phyloP scores from a whole-genome alignment of 345 rosid genomes.

The Cardamine chenopodiifolia region DNA sequence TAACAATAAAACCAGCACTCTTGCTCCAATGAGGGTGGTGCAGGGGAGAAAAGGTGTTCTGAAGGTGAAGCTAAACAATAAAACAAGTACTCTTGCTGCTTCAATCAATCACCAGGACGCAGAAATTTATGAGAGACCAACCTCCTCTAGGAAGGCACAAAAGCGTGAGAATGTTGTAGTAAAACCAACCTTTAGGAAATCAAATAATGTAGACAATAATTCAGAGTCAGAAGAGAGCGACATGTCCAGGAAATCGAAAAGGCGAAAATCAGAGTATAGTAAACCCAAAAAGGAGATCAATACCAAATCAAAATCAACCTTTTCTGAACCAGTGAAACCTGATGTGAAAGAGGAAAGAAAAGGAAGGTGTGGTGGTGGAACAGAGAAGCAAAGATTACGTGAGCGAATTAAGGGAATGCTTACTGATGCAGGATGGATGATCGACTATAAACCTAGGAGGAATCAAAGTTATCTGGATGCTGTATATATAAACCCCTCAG shows the following conservation, averaged over 20 bases:
- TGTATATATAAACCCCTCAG: conserved; percentile 85
- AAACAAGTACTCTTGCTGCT: conserved; percentile 41
- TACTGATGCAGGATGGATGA: conserved; percentile 88
- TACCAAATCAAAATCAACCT: conserved; percentile 48
- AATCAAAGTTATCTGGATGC: conserved; percentile 89
- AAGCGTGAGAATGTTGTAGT: conserved; percentile 45
- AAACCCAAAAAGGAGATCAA: conserved; percentile 43
- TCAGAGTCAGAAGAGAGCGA: conserved; percentile 62
- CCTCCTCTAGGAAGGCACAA: conserved; percentile 41
- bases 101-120: conserved; percentile 48
- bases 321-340: conserved; percentile 44
- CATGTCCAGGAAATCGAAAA: conserved; percentile 47
- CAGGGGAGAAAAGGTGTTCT: conserved; percentile 97
- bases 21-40: conserved; percentile 63
- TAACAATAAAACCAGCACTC: conserved; percentile 45
- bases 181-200: conserved; percentile 47
- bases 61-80: conserved; percentile 71
- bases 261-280: conserved; percentile 42
- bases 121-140: conserved; percentile 48
- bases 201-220: conserved; percentile 45
- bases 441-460: conserved; percentile 88
- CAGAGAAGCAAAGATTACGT: conserved; percentile 93
- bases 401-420: conserved; percentile 89
- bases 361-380: conserved; percentile 81
- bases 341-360: conserved; percentile 55